Evolutionary conservation across 2,329 filamentous ascomycete species (phyloP), one percentile per base, ranked within the genome.

Genomic region (Phialemonium atrogriseum): DNA sequence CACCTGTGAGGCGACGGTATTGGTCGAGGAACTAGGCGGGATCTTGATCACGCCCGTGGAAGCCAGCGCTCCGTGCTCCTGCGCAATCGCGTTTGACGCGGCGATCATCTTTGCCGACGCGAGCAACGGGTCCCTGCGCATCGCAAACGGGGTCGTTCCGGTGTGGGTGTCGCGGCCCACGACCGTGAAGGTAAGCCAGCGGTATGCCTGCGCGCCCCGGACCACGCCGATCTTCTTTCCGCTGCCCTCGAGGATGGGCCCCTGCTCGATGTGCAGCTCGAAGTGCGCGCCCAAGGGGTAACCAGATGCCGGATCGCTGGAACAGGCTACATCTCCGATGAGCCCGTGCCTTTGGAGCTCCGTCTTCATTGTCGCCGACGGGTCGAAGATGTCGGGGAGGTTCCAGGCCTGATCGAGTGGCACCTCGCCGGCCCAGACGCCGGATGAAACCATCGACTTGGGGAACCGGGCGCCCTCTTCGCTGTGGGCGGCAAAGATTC

Each of bases 221-320:
- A 88, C 83, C 6, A 84, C 68, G 14, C 80, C 78, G 31, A 89
- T 68, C 33, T 77, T 76, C 41, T 77, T 68, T 16, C 66, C 58
- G 17, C 70, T 64, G 11, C 66, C 66, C 46, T 88, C 77, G 1
- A 93, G 66, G 20, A 85, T 73, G 0, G 84, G 83, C 0, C 84
- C 84, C 51, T 93, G 86, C 51, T 93, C 85, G 32, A 89, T 89
- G 49, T 91, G 84, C 8, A 91, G 66, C 53, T 89, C 84, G 46
- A 89, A 88, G 52, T 89, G 83, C 1, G 81, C 83, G 1, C 73
- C 80, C 56, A 87, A 75, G 0, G 80, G 80, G 11, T 68, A 73
- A n/a, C n/a, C n/a, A n/a, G n/a, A n/a, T n/a, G n/a, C n/a, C 19
- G 65, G 60, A 39, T 68, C 61, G 50, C 80, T 65, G 32, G 64